A percentile compares a stretch with the other conserved stretches of the same genome.
Conservation (phyloP, 2,329 filamentous ascomycete species). For the Dothideomycetes sp. region DNA sequence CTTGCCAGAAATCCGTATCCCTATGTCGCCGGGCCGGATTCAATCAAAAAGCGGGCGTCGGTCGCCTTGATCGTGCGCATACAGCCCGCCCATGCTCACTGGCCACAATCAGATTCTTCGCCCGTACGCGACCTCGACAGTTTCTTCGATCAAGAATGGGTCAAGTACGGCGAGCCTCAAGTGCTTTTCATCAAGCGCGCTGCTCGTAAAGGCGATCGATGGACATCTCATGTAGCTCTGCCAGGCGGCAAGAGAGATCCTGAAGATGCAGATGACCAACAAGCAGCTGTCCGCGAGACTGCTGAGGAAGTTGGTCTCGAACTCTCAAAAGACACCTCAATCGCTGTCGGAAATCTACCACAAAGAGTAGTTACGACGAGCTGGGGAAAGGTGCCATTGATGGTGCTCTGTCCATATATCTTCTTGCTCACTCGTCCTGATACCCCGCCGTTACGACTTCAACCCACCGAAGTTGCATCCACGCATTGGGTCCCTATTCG, state of each 20-base stretch:
- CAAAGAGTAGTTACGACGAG: constrained; percentile 57
- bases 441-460: constrained; percentile 50
- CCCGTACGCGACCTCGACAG: constrained; percentile 34
- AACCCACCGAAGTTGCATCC: constrained; percentile 59
- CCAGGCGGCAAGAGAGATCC: constrained; percentile 60
- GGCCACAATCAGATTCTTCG: constrained; percentile 28
- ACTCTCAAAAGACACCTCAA: constrained; percentile 36
- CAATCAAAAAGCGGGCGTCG: constrained; percentile 51
- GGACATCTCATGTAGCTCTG: constrained; percentile 60
- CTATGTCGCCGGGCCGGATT: constrained; percentile 39
- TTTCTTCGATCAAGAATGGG: constrained; percentile 58
- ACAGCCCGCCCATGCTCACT: constrained; percentile 48
- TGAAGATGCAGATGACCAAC: constrained; percentile 52
- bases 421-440: constrained; percentile 52
- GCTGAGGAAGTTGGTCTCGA: constrained; percentile 57
- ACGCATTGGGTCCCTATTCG: constrained; percentile 60
- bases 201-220: constrained; percentile 54
- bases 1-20: constrained; percentile 40
- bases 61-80: constrained; percentile 57
- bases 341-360: constrained; percentile 51
- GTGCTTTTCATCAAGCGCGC: constrained; percentile 64
- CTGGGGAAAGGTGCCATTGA: constrained; percentile 58
- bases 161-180: constrained; percentile 56
- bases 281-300: constrained; percentile 55
- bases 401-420: constrained; percentile 62